These are phyloP conservation scores for Leccinum disarticulatum DNA, from an alignment of 768 basidiomycete species.

Conservation along the genomic window DNA sequence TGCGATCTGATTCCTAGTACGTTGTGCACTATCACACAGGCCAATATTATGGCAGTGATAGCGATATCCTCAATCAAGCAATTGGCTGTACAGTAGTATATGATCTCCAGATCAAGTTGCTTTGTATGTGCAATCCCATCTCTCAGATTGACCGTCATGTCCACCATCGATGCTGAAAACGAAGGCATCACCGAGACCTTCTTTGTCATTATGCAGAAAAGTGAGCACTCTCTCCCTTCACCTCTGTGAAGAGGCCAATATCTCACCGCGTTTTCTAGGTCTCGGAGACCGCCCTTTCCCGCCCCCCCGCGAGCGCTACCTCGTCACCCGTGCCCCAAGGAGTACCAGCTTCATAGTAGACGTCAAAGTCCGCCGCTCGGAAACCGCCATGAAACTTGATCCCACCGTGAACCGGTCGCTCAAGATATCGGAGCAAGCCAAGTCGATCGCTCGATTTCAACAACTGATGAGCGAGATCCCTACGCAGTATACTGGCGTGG, in stretches of 20 bases:
- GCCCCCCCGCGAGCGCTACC: slow-evolving; percentile 56
- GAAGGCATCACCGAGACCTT: slow-evolving; percentile 1
- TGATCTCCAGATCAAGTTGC: background rate
- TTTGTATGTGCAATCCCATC: background rate
- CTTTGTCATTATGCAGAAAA: slow-evolving; percentile 7
- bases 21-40: background rate
- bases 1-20: too few relatives aligned
- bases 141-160: slow-evolving; percentile 1
- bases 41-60: background rate
- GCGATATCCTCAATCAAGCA: background rate
- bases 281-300: slow-evolving; percentile 63
- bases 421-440: slow-evolving; percentile 15
- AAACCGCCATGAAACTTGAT: slow-evolving; percentile 48
- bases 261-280: background rate
- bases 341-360: slow-evolving; percentile 44
- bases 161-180: background rate
- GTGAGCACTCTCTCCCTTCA: background rate
- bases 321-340: slow-evolving; percentile 41
- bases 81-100: background rate
- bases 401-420: slow-evolving; percentile 45
- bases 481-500: slow-evolving; percentile 43
- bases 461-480: slow-evolving; percentile 53
- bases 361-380: slow-evolving; percentile 42
- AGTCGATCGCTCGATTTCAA: slow-evolving; percentile 41
- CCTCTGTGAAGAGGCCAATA: background rate